Evolutionary conservation across 225 moss, liverwort and hornwort genomes (phyloP), one percentile per base, ranked within the genome.

Genomic region (Marchantia polymorpha): DNA sequence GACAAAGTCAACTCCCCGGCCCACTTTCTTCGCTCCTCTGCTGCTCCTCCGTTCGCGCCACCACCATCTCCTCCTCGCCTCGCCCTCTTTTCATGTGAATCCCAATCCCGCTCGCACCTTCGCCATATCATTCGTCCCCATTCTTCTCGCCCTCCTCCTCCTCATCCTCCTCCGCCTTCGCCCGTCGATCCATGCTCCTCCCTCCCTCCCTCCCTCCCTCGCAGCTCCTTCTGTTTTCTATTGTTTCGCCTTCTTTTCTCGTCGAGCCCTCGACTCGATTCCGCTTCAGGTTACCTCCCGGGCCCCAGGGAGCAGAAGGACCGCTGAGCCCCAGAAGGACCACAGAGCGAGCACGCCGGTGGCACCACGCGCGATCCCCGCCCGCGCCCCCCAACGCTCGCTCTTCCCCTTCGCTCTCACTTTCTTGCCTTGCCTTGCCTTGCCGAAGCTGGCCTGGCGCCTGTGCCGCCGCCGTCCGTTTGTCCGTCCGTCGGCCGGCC

Each of bases 1-100:
- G 76, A 64, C 48, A 63, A 51, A 51, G 77, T 77, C 77, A 77
- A 77, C 63, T 14, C 31, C n/a, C 61, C 12, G 27, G 23, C 16
- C 77, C 51, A 51, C 77, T 64, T 65, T 51, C 64, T 77, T 60
- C 76, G 76, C 47, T 63, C 59, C 59, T 60, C 59, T 60, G 16
- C 26, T 23, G 16, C 26, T 23, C 65, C 22, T 65, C 10, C 23
- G 48, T 71, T 71, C 22, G 71, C 71, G 71, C 71, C 71, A 71
- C 71, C 23, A 39, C 39, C 39, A 39, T n/a, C 71, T 46, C 50
- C 11, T 29, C 66, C 22, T 66, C 12, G 12, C 29, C 6, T 12
- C 46, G 61, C 29, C 58, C 61, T 22, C 48, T 64, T 53, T 25
- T 13, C 50, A 65, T 64, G n/a, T 27, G 48, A 51, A 49, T 51